Evolutionary conservation across 345 rosid species (phyloP).

Genomic region (Gynandropsis gynandra): DNA sequence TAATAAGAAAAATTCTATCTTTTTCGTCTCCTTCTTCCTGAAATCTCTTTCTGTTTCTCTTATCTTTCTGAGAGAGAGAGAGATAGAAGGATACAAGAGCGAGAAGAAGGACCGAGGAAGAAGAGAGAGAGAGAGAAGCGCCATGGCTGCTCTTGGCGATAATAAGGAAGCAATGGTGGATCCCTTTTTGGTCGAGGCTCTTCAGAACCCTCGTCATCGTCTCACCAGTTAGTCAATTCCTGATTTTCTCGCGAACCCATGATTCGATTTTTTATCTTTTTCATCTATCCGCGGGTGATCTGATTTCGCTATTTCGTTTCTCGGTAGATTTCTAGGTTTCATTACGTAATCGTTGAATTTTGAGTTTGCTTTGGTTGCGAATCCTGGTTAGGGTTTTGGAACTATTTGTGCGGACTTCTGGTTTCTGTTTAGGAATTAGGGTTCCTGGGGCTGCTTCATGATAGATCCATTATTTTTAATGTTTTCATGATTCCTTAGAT

Average conservation of each 20-base stretch:
- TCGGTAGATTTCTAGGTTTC: conserved; percentile 23
- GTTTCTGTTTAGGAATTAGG: conserved; percentile 12
- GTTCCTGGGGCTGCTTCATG: neutral
- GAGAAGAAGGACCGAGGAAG: conserved; percentile 3
- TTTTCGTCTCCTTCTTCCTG: conserved; percentile 20
- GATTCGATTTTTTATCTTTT: neutral
- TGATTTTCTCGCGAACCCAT: conserved; percentile 14
- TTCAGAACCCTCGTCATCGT: conserved; percentile 91
- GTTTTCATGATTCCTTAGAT: neutral
- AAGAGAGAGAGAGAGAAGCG: conserved; percentile 11
- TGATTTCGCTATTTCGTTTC: conserved; percentile 6
- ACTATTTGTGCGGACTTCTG: neutral
- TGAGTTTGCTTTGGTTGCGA: conserved; percentile 5
- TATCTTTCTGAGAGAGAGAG: conserved; percentile 19
- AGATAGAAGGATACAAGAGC: conserved; percentile 11
- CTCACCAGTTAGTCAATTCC: conserved; percentile 57
- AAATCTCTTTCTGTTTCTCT: conserved; percentile 17
- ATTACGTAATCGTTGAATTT: conserved; percentile 7
- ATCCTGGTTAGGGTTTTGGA: neutral
- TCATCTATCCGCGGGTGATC: neutral
- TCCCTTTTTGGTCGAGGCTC: conserved; percentile 93
- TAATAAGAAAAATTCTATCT: conserved; percentile 23
- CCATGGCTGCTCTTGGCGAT: conserved; percentile 26
- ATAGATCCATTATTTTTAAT: conserved; percentile 8
- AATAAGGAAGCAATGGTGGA: conserved; percentile 80